phyloP scores from a whole-genome alignment of 495 filamentous ascomycete genomes.

The Terfezia boudieri region DNA sequence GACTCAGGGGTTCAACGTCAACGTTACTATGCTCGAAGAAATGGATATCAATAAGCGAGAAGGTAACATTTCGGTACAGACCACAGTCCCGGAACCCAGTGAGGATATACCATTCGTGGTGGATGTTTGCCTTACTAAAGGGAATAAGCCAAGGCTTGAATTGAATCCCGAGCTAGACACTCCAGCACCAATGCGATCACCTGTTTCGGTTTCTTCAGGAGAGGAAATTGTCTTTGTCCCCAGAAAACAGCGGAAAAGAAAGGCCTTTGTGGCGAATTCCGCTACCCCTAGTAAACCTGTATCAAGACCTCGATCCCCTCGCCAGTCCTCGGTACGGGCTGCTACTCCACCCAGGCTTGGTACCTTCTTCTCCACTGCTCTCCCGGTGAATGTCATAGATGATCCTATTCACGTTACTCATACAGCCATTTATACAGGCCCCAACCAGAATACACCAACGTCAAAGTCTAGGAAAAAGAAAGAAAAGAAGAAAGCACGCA shows the following conservation, averaged over 20 bases:
- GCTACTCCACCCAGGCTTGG: background rate
- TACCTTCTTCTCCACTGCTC: background rate
- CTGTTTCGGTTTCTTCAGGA: slow-evolving; percentile 3
- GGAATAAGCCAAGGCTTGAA: slow-evolving; percentile 18
- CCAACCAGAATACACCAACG: background rate
- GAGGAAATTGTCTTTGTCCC: slow-evolving; percentile 18
- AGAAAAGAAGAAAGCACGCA: background rate
- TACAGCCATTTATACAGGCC: background rate
- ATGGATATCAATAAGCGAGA: slow-evolving; percentile 7
- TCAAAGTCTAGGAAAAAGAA: background rate
- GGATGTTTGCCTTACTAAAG: background rate
- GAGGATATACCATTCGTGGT: background rate
- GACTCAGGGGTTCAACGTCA: background rate
- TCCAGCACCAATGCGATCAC: slow-evolving; percentile 2
- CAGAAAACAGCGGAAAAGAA: slow-evolving; percentile 1
- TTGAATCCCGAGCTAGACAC: background rate
- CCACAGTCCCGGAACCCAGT: background rate
- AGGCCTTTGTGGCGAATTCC: background rate
- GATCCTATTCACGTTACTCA: background rate
- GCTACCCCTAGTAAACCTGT: no score
- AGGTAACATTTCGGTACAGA: background rate
- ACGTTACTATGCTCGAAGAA: slow-evolving; percentile 1
- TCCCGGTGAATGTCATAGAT: background rate
- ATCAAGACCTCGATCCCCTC: no score
- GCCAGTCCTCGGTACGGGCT: background rate